Conservation (phyloP, 768 basidiomycete genomes). For the Gautieria morchelliformis region DNA sequence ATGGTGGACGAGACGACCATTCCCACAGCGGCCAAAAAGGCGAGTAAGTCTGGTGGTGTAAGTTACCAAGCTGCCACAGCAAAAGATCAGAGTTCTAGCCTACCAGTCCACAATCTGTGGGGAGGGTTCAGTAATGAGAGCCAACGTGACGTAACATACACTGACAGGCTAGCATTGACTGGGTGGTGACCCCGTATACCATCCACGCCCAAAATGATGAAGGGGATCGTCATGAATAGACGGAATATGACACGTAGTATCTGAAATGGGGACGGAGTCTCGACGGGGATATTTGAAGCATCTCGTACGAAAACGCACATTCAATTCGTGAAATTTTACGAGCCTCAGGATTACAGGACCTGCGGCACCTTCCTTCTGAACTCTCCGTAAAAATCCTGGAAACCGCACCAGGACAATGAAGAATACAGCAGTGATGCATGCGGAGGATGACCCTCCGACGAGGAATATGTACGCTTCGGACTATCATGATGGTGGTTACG, state of each 20-base stretch:
- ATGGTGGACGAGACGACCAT: constrained; percentile 74
- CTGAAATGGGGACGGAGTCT: constrained; percentile 25
- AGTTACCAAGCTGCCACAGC: background rate
- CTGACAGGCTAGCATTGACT: constrained; percentile 50
- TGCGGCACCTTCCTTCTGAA: constrained; percentile 65
- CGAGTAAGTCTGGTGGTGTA: constrained; percentile 45
- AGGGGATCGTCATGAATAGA: constrained; percentile 61
- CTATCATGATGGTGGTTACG: constrained; percentile 25
- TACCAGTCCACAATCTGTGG: constrained; percentile 53
- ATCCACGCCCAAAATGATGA: constrained; percentile 60
- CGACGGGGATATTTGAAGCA: background rate
- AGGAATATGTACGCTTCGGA: constrained; percentile 70
- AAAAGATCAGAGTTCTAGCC: constrained; percentile 10
- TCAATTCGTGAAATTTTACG: constrained; percentile 66
- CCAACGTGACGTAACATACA: constrained; percentile 11
- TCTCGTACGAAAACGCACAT: constrained; percentile 38
- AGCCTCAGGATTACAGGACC: constrained; percentile 68
- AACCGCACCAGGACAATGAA: constrained; percentile 64
- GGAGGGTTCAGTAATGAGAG: background rate
- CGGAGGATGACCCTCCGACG: constrained; percentile 56
- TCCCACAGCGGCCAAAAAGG: constrained; percentile 65
- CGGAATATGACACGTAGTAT: constrained; percentile 65
- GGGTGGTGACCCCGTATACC: constrained; percentile 40
- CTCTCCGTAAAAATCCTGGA: constrained; percentile 57
- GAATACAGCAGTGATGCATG: constrained; percentile 58